A percentile compares a stretch with the other conserved stretches of the same genome.
These are phyloP conservation scores for Leucogyrophana mollusca DNA, from an alignment of 768 basidiomycete species.

Conservation along the genomic window DNA sequence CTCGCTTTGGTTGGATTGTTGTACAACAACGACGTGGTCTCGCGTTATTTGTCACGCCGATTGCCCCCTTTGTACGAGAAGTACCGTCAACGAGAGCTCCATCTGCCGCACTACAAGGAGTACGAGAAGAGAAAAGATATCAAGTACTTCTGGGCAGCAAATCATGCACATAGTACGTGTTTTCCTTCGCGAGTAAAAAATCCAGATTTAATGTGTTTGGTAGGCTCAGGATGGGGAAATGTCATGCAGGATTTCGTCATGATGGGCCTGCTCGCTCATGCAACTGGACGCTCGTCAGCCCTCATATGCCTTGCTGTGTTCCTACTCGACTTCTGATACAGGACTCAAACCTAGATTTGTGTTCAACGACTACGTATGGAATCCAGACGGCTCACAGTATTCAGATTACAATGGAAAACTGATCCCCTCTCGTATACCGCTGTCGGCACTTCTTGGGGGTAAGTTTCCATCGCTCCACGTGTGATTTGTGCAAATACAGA, in stretches of 20 bases:
- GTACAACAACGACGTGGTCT: too few species aligned
- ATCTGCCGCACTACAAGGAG: constrained; percentile 34
- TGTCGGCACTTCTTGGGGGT: constrained; percentile 41
- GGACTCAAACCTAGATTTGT: constrained; percentile 31
- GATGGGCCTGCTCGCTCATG: constrained; percentile 22
- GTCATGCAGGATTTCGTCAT: constrained; percentile 28
- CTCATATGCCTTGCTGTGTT: neutral
- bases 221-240: constrained; percentile 28
- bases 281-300: constrained; percentile 18
- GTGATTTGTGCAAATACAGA: neutral
- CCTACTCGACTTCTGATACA: neutral
- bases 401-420: constrained; percentile 33
- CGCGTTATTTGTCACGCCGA: neutral
- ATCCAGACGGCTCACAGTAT: constrained; percentile 31
- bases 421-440: constrained; percentile 40
- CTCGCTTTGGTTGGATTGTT: too few species aligned
- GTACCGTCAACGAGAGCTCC: constrained; percentile 34
- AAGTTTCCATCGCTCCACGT: constrained; percentile 1
- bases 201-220: neutral
- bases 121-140: constrained; percentile 24
- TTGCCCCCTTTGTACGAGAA: constrained; percentile 37
- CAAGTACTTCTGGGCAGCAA: constrained; percentile 40
- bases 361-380: constrained; percentile 45
- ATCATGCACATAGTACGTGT: constrained; percentile 34
- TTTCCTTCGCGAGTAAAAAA: neutral